Conservation (phyloP, 139 green algal genomes). For the Tetraselmis chui region DNA sequence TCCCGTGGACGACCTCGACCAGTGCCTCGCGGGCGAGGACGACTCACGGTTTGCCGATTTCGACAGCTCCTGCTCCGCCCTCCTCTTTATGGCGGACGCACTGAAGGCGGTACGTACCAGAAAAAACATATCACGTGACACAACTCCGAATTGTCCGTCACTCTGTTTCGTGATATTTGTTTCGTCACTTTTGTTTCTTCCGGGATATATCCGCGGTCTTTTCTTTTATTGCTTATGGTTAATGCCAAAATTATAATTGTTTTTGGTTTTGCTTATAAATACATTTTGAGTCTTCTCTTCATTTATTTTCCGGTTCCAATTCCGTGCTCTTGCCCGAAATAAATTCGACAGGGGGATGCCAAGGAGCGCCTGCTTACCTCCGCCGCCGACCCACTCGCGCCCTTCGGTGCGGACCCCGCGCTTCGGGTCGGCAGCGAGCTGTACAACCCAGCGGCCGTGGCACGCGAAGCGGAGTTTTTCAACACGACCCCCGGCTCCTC, state of each 20-base stretch:
- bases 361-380: neutral
- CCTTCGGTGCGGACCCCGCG: neutral
- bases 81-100: neutral
- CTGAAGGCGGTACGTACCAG: neutral
- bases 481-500: neutral
- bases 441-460: neutral
- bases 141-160: no score
- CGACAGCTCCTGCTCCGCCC: neutral
- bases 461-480: neutral
- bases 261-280: no score
- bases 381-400: neutral
- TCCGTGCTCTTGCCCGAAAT: no score
- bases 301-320: no score
- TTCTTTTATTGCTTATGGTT: no score
- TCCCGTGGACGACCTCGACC: neutral
- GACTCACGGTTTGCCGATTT: neutral
- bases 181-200: no score
- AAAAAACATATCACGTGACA: no score
- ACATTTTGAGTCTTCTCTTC: no score
- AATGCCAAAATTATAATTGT: no score
- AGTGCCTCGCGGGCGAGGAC: neutral
- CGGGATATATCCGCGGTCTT: no score
- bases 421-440: neutral
- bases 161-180: no score
- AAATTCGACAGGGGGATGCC: neutral